Base-by-base conservation (phyloP, 495 filamentous ascomycete genomes). In the Acidiella bohemica region DNA sequence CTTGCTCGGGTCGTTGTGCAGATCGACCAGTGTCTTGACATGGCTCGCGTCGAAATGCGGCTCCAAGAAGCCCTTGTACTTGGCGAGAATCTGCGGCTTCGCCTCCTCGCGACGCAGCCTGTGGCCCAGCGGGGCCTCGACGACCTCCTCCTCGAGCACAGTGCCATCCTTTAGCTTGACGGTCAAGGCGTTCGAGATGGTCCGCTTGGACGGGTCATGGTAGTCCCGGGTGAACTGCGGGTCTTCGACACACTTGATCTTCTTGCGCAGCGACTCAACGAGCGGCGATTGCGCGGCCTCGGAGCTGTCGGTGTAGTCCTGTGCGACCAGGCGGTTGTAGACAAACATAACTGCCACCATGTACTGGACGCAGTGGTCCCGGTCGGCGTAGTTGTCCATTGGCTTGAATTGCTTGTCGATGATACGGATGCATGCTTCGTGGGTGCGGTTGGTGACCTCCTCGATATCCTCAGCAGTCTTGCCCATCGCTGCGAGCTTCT, bases 341-440 rank as follows among this genome's bases (percentile, higher is more conserved):
- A 80, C 80, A 44, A 97, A 75, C 80, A 95, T 95, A 44, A 84
- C 85, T 36, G 90, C 70, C 59, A 84, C 81, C 90, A 97, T 97
- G 71, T 97, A 97, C 63, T 74, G 90, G 50, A 97, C 88, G 67
- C 90, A 97, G 70, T 96, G 90, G 63, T 97, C 90, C 47, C 90
- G 86, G 63, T 97, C 90, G 47, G 90, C 90, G 57, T 94, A 97
- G 71, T 97, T 97, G 69, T 95, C 86, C 81, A 97, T 87, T 44
- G 86, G 79, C 71, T 95, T 96, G 71, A 93, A 90, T 65, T 96
- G 92, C 73, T 97, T 97, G 73, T 97, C 90, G 56, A 97, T 97
- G 64, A 97, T 97, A 39, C 90, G 84, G 53, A 96, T 75, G 63
- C 92, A 96, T 24, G 90, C 90, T 64, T 97, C 90, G 66, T 97